These are phyloP conservation scores for Laetiporus sulphureus DNA, from an alignment of 1,284 basidiomycete genomes.

Conservation along the genomic window DNA sequence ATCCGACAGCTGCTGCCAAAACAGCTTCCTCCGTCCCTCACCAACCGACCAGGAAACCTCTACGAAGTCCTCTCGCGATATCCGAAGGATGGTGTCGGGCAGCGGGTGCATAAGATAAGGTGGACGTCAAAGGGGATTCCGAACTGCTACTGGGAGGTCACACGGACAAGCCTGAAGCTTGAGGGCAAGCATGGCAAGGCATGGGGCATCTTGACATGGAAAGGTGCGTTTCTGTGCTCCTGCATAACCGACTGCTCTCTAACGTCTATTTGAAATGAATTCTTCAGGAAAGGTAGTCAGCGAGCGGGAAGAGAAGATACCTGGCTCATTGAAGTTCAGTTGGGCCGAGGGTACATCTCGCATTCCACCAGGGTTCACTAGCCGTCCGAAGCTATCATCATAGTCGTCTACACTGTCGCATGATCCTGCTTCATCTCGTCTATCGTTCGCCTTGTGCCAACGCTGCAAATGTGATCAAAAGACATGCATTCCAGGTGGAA, in stretches of 20 bases:
- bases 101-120: constrained; percentile 60
- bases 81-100: constrained; percentile 60
- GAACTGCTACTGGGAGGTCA: constrained; percentile 68
- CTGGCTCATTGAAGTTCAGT: constrained; percentile 53
- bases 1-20: constrained; percentile 48
- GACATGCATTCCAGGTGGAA: no score
- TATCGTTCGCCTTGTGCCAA: no score
- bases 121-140: constrained; percentile 66
- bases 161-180: constrained; percentile 57
- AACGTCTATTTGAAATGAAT: background rate
- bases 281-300: constrained; percentile 42
- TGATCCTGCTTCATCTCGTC: no score
- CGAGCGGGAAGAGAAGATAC: constrained; percentile 42
- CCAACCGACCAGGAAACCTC: constrained; percentile 48
- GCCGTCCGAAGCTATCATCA: no score
- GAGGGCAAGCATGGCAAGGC: constrained; percentile 71
- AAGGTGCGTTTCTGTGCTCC: constrained; percentile 41
- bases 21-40: constrained; percentile 50
- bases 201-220: constrained; percentile 74
- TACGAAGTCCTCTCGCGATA: constrained; percentile 66
- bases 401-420: no score
- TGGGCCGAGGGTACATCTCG: constrained; percentile 49
- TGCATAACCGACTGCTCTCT: background rate
- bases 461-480: background rate
- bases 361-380: constrained; percentile 7